Percentiles rank a stretch among this genome's conserved stretches.
Conservation (phyloP, 2,329 filamentous ascomycete species). For the Drechmeria coniospora region DNA sequence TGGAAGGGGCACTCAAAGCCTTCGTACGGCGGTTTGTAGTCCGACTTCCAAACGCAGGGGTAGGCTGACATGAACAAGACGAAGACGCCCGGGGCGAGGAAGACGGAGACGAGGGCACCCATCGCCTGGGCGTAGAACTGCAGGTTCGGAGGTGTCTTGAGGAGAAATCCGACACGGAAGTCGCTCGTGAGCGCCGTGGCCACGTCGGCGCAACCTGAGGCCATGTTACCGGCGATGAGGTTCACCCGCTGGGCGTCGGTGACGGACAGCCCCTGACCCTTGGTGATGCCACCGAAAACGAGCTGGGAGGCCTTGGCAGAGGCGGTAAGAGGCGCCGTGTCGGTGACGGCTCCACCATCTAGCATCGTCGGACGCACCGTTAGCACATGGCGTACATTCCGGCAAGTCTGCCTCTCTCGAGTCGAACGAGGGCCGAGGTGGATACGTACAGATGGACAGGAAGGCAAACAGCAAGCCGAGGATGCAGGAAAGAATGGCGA, state of each 20-base stretch:
- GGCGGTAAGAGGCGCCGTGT: constrained; percentile 47
- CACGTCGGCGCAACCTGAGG: constrained; percentile 39
- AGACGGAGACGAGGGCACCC: constrained; percentile 48
- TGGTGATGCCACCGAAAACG: constrained; percentile 49
- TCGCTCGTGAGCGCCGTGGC: constrained; percentile 41
- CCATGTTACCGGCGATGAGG: constrained; percentile 44
- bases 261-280: constrained; percentile 31
- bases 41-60: constrained; percentile 44
- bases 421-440: too few species aligned
- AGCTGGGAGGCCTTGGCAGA: constrained; percentile 55
- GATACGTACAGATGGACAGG: constrained; percentile 31
- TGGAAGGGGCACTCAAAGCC: constrained; percentile 35
- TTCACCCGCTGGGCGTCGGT: constrained; percentile 46
- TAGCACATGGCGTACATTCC: too few species aligned
- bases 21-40: constrained; percentile 19
- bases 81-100: constrained; percentile 51
- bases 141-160: constrained; percentile 46
- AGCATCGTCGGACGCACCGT: too few species aligned
- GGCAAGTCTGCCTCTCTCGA: too few species aligned
- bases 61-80: constrained; percentile 54
- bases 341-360: constrained; percentile 38
- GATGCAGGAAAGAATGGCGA: constrained; percentile 38
- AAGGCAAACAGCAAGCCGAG: constrained; percentile 44
- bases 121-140: constrained; percentile 52
- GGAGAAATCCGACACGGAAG: constrained; percentile 53